phyloP scores from a whole-genome alignment of 148 eudicot genomes.

The Diospyros lotus region DNA sequence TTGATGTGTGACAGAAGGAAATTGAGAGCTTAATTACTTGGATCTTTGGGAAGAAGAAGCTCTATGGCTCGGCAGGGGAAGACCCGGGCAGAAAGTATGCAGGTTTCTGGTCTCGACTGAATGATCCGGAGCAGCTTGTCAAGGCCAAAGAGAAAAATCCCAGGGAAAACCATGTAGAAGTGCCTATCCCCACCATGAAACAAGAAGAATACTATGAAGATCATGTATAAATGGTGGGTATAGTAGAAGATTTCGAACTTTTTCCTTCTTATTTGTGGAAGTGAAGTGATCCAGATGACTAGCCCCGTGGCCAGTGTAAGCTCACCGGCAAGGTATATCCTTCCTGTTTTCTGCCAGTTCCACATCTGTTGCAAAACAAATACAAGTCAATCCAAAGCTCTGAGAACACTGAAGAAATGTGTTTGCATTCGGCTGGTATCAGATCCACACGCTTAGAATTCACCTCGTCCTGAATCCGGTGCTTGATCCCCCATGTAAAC shows the following conservation, averaged over 20 bases:
- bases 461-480: conserved; percentile 47
- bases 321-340: conserved; percentile 84
- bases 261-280: conserved; percentile 70
- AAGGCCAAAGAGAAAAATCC: conserved; percentile 64
- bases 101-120: conserved; percentile 59
- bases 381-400: background rate
- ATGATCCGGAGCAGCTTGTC: conserved; percentile 64
- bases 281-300: conserved; percentile 73
- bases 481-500: conserved; percentile 64
- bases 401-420: background rate
- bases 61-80: conserved; percentile 71
- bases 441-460: background rate
- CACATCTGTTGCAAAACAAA: conserved; percentile 47
- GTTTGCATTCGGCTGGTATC: no score
- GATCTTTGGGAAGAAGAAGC: conserved; percentile 67
- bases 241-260: conserved; percentile 66
- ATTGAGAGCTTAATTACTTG: conserved; percentile 36
- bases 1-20: background rate
- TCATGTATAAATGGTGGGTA: conserved; percentile 70
- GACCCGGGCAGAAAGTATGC: conserved; percentile 56
- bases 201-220: conserved; percentile 67
- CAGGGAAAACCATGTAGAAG: conserved; percentile 69
- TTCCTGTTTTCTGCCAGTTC: conserved; percentile 79
- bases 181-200: conserved; percentile 81
- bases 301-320: conserved; percentile 55